Evolutionary conservation across 2,329 filamentous ascomycete species (phyloP), one percentile per base, ranked within the genome.

Genomic region (Ceratocystis variospora): DNA sequence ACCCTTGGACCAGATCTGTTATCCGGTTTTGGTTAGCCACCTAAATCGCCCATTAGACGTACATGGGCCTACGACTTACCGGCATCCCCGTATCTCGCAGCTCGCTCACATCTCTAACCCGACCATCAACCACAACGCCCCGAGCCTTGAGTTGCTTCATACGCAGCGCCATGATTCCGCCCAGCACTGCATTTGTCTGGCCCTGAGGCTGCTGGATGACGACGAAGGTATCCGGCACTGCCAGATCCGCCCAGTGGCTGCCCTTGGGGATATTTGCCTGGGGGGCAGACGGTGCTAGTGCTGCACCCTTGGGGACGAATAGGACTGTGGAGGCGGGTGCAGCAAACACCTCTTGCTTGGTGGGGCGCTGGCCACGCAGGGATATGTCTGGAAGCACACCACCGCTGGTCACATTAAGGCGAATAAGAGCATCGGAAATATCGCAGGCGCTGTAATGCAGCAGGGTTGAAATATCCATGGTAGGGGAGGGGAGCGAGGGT

Each of bases 131-230:
- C n/a, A 90, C 76, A 10, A 87, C 80, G 2, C 80, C 87, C 70
- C 78, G 77, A 19, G 82, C 82, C 15, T 82, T 81, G 10, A 86
- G 78, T 15, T 80, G 73, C 71, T 84, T 83, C 81, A 90, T 87
- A 22, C 88, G 79, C 37, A 82, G 77, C 4, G 86, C 88, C 81
- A 90, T 88, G 69, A 91, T 89, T 19, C 88, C 88, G n/a, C 88
- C 88, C 5, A 89, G 80, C 6, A 89, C 80, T 5, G 88, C 88
- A 74, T 88, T 89, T 63, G 79, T 80, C 72, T 90, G 87, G 0
- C 78, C 79, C 0, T 77, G 71, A 0, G 87, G 86, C 71, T 90
- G 87, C 68, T 83, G 81, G 67, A 90, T 79, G 3, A 91, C 76
- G 3, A 86, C 82, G 64, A 90, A 79, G 1, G 84, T 87, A 6